phyloP scores from a whole-genome alignment of 306 rosid genomes.

The Dalbergia cultrata region DNA sequence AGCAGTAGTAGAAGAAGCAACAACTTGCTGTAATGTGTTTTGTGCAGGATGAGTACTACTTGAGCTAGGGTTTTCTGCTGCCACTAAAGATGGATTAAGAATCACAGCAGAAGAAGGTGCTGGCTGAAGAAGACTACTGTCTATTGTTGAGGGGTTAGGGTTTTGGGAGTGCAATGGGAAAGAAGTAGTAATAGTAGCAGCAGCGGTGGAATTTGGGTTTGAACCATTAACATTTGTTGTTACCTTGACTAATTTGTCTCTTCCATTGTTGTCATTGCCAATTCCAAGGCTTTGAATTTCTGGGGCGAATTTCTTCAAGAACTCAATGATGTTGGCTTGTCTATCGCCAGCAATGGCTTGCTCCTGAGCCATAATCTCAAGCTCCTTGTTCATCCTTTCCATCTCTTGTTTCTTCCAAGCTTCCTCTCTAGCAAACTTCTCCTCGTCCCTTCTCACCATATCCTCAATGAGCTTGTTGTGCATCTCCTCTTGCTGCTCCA shows the following conservation, averaged over 20 bases:
- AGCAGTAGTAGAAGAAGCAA: slow-evolving; percentile 39
- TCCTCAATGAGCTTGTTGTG: slow-evolving; percentile 76
- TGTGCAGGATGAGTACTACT: neutral
- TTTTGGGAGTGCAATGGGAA: slow-evolving; percentile 23
- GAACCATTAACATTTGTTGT: slow-evolving; percentile 12
- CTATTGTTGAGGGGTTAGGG: slow-evolving; percentile 45
- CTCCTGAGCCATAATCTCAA: slow-evolving; percentile 78
- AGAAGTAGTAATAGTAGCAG: neutral
- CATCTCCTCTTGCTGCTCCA: slow-evolving; percentile 85
- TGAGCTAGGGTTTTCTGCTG: slow-evolving; percentile 66
- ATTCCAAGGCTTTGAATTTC: neutral
- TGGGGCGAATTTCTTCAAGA: slow-evolving; percentile 65
- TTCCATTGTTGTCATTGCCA: neutral
- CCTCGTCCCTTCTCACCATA: slow-evolving; percentile 80
- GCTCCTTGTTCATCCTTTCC: slow-evolving; percentile 87
- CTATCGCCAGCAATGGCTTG: slow-evolving; percentile 81
- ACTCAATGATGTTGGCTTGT: slow-evolving; percentile 70
- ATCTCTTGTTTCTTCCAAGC: slow-evolving; percentile 88
- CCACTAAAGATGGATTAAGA: neutral
- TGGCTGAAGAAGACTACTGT: neutral
- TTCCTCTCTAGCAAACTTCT: slow-evolving; percentile 72
- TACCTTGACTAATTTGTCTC: slow-evolving; percentile 15
- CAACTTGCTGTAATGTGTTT: slow-evolving; percentile 22
- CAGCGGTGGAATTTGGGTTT: neutral
- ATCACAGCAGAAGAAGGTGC: slow-evolving; percentile 35